Evolutionary conservation across 495 filamentous ascomycete genomes (phyloP), one percentile per base, ranked within the genome.

Genomic region (Cairneyella variabilis): DNA sequence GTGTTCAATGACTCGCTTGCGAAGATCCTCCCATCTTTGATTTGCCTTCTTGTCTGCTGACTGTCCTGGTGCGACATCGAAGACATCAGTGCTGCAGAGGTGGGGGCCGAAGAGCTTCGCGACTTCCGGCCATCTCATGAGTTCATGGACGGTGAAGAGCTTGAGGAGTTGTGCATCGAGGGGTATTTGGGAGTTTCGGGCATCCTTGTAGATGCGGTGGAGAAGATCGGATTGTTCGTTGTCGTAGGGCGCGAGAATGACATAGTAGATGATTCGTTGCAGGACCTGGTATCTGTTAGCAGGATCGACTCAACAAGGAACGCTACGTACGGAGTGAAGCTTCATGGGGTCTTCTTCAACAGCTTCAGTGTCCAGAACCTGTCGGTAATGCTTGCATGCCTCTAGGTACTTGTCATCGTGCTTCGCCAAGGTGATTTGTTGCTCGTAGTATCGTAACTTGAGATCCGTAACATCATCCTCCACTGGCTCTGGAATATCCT

Each of bases 141-240:
- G 76, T 71, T 98, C 95, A 56, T 88, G 90, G 5, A 95, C 83
- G 32, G 93, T 98, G 71, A 97, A 98, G 41, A 90, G 80, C 71
- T 95, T 93, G 27, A 98, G 76, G 3, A 98, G 79, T 60, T 86
- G 79, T 17, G 84, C 80, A 54, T 95, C 91, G 46, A 82, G 72
- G 30, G 89, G 76, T 23, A 95, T 77, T 56, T 79, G 80, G 3
- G 80, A 68, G 57, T 86, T 82, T 32, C 87, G 83, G 38, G 79
- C 64, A 63, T 90, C 86, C 58, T 75, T 72, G 68, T 89, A 82
- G 64, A 97, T 85, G 60, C 93, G 89, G 71, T 98, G 93, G 56
- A 98, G 79, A 42, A 98, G 88, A 57, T 98, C 93, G 62, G 90
- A 92, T 71, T 98, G 93, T 65, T 98, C 93, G 71, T 98, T 98